phyloP scores from a whole-genome alignment of 192 early-diverging fungal species.

The Backusella australiensis region DNA sequence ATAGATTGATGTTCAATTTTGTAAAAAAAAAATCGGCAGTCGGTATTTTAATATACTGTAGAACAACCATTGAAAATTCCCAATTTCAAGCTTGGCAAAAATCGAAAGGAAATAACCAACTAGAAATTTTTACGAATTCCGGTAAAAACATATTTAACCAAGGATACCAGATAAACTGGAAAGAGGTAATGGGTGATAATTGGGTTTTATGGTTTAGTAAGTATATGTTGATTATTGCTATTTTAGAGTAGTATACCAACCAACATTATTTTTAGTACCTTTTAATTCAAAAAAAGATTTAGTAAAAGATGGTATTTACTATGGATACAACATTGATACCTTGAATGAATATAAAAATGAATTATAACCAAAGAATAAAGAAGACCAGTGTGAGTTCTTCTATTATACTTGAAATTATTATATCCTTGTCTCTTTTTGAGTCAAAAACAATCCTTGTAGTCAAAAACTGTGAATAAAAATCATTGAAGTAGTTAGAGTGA shows the following conservation, averaged over 20 bases:
- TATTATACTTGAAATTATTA: neutral
- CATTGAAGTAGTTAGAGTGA: too few species aligned
- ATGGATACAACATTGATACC: neutral
- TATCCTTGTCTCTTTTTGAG: neutral
- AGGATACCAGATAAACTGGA: constrained; percentile 45
- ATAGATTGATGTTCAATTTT: too few species aligned
- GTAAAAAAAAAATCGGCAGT: too few species aligned
- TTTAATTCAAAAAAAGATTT: neutral
- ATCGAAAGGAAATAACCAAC: neutral
- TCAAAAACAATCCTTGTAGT: neutral
- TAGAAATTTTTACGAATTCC: constrained; percentile 20
- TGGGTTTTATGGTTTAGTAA: constrained; percentile 53
- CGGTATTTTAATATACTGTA: too few species aligned
- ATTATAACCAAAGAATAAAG: neutral
- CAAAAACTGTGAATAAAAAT: neutral
- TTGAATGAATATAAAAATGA: neutral
- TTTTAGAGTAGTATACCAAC: neutral
- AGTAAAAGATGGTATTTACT: constrained; percentile 4
- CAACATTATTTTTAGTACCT: constrained; percentile 7
- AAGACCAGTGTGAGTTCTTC: neutral
- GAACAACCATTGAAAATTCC: constrained; percentile 27
- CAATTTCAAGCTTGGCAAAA: constrained; percentile 14
- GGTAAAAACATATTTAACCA: constrained; percentile 46
- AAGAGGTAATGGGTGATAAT: constrained; percentile 45
- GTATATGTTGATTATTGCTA: neutral